Conservation (phyloP, 345 rosid species). For the Lepidium africanum region DNA sequence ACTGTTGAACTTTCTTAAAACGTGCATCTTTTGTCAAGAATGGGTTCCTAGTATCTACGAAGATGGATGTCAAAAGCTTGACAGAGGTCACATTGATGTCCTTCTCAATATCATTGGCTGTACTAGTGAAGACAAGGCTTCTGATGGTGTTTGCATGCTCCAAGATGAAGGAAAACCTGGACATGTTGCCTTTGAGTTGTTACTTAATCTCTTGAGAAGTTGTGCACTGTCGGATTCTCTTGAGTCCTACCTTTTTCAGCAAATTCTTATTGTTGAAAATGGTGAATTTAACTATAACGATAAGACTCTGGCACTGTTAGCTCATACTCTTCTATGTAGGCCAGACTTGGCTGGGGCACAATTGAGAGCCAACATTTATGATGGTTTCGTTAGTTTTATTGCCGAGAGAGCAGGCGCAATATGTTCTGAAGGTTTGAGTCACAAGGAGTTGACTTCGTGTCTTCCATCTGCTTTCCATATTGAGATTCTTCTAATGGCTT, state of each 20-base stretch:
- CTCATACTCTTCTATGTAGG: slow-evolving; percentile 55
- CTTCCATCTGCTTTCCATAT: slow-evolving; percentile 87
- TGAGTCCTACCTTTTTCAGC: slow-evolving; percentile 67
- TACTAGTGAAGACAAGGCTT: slow-evolving; percentile 45
- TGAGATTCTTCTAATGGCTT: slow-evolving; percentile 88
- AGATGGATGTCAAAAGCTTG: slow-evolving; percentile 63
- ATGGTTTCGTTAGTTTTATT: slow-evolving; percentile 52
- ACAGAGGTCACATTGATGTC: slow-evolving; percentile 57
- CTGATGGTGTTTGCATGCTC: slow-evolving; percentile 35
- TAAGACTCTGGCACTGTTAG: slow-evolving; percentile 68
- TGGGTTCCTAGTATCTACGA: slow-evolving; percentile 61
- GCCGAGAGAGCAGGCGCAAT: slow-evolving; percentile 44
- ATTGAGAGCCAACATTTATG: slow-evolving; percentile 57
- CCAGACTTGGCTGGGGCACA: slow-evolving; percentile 55
- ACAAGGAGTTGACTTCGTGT: slow-evolving; percentile 53
- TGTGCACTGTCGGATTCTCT: slow-evolving; percentile 56
- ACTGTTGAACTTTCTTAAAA: slow-evolving; percentile 64
- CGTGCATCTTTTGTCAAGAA: slow-evolving; percentile 57
- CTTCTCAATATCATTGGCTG: slow-evolving; percentile 59
- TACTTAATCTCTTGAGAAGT: slow-evolving; percentile 54
- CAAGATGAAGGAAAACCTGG: slow-evolving; percentile 61
- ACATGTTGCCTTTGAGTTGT: slow-evolving; percentile 61
- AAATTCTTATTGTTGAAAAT: slow-evolving; percentile 65
- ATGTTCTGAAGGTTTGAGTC: slow-evolving; percentile 40
- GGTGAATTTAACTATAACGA: slow-evolving; percentile 56